Base-by-base conservation (phyloP, 108 stramenopile genomes). In the Poteriospumella lacustris region DNA sequence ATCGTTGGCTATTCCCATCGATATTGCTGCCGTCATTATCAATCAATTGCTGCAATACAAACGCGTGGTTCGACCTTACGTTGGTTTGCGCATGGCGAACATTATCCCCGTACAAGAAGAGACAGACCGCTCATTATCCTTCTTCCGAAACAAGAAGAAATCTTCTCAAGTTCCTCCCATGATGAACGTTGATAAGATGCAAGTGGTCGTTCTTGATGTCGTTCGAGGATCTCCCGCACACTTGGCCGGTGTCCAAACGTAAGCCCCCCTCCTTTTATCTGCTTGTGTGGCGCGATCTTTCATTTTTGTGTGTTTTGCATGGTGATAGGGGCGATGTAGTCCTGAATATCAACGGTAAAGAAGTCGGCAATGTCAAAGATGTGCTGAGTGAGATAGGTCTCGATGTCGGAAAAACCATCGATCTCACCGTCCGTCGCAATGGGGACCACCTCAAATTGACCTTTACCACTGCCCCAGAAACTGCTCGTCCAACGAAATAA, bases 1-100 rank as follows among this genome's bases (percentile, higher is more conserved):
- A 26, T 60, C 79, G 12, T 87, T 85, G 31, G 86, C 86, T 9
- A 87, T 87, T 29, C 86, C 86, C 39, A 85, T 87, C 3, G 84
- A 85, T 62, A 80, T 33, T n/a, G 86, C 86, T 0, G 75, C 76
- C 81, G 42, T 43, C 42, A 84, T 85, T 33, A 80, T 87, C 58
- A 36, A 44, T 26, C 80, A 83, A 31, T 76, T 87, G 39, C 75
- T 79, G n/a, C 42, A 80, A n/a, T 43, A 42, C 29, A 81, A 82
- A 5, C 75, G 77, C 3, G 84, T 87, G 33, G 64, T 79, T 26
- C 79, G 86, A 29, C 86, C 86, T n/a, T 80, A 87, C 80, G 59
- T 87, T n/a, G 86, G 86, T 58, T 44, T 87, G 59, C 3, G 68
- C 5, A 79, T 82, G 82, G 70, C 38, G 0, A 36, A 73, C 64